Evolutionary conservation across 441 rosid species (phyloP).

Genomic region (Sinapis alba): DNA sequence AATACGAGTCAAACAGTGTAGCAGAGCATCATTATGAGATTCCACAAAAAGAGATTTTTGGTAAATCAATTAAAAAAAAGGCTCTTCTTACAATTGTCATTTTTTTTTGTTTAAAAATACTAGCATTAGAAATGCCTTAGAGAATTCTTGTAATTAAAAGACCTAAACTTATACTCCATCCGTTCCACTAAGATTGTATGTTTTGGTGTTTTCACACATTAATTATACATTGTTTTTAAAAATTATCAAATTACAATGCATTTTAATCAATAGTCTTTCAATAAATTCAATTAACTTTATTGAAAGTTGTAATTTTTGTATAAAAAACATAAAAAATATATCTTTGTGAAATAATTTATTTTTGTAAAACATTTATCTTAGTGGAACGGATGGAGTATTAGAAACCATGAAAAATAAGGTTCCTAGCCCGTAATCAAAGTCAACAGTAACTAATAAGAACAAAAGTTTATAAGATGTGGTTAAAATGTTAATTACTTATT

Average conservation of each 20-base stretch:
- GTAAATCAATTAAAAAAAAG: not conserved
- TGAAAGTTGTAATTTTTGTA: too few species aligned
- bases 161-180: not conserved
- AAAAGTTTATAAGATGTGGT: not conserved
- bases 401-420: not conserved
- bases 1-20: constrained; percentile 33
- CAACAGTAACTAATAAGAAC: constrained; percentile 1
- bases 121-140: not conserved
- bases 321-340: too few species aligned
- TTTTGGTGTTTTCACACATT: too few species aligned
- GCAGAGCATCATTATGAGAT: constrained; percentile 40
- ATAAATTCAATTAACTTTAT: too few species aligned
- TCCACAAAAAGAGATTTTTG: constrained; percentile 29
- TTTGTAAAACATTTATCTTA: too few species aligned
- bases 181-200: too few species aligned
- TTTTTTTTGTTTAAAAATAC: not conserved
- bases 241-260: too few species aligned
- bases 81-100: not conserved
- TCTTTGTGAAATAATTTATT: too few species aligned
- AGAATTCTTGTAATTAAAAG: not conserved
- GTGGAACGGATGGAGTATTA: too few species aligned
- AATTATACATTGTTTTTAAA: too few species aligned
- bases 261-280: too few species aligned
- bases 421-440: not conserved
- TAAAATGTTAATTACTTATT: not conserved